These are phyloP conservation scores for Hansenula sp. DNA, from an alignment of 1,139 yeast genomes.

Conservation along the genomic window DNA sequence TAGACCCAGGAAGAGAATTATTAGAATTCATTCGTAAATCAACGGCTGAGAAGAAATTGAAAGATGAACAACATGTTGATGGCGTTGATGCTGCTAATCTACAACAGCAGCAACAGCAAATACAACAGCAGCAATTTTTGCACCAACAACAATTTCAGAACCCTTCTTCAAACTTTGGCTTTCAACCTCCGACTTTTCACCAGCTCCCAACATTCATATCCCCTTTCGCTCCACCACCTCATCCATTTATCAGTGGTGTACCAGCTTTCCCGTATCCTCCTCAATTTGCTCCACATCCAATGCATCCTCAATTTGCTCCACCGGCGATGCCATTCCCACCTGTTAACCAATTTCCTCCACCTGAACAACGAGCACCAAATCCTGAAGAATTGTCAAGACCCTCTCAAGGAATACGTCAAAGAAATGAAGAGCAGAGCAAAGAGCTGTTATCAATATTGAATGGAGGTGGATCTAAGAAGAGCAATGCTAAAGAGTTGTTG, in stretches of 20 bases:
- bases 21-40: constrained; percentile 38
- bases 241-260: constrained; percentile 11
- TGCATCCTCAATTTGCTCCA: constrained; percentile 3
- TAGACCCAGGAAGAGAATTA: constrained; percentile 75
- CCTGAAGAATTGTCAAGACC: constrained; percentile 42
- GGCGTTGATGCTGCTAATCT: not conserved
- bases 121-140: constrained; percentile 8
- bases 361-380: constrained; percentile 37
- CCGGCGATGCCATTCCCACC: constrained; percentile 8
- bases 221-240: constrained; percentile 27
- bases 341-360: constrained; percentile 23
- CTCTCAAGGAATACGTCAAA: constrained; percentile 33
- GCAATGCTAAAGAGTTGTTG: constrained; percentile 38
- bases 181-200: constrained; percentile 23
- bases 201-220: constrained; percentile 28
- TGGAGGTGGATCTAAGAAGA: constrained; percentile 24
- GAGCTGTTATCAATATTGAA: constrained; percentile 51
- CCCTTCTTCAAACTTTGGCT: constrained; percentile 15
- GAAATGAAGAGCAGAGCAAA: constrained; percentile 41
- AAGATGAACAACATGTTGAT: constrained; percentile 13
- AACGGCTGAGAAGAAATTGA: constrained; percentile 18
- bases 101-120: constrained; percentile 8
- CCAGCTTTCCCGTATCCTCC: constrained; percentile 17
- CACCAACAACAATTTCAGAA: constrained; percentile 7
- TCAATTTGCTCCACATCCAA: constrained; percentile 9